Conservation (phyloP, 1,284 basidiomycete species). For the Cutaneotrichosporon spelunceum region DNA sequence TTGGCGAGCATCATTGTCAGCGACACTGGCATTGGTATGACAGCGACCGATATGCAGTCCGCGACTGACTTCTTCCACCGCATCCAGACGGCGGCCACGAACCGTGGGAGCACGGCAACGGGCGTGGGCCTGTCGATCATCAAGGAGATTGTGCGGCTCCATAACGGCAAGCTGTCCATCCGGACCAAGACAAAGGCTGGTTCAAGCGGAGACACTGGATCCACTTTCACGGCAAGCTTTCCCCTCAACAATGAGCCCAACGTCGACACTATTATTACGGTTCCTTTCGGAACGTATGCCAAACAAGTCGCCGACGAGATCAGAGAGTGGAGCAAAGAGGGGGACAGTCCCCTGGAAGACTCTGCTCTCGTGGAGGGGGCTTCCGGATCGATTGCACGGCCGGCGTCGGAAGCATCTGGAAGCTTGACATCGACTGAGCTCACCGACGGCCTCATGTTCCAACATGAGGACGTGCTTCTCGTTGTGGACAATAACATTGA, state of each 20-base stretch:
- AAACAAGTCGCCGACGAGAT: slow-evolving; percentile 8
- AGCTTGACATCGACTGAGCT: slow-evolving; percentile 11
- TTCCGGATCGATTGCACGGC: neutral
- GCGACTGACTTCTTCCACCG: slow-evolving; percentile 40
- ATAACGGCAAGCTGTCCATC: slow-evolving; percentile 50
- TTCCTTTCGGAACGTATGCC: slow-evolving; percentile 23
- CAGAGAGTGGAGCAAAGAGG: slow-evolving; percentile 6
- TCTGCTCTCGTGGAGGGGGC: neutral
- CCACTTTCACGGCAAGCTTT: slow-evolving; percentile 25
- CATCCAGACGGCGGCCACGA: slow-evolving; percentile 25
- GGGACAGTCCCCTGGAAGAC: neutral
- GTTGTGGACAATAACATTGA: slow-evolving; percentile 40
- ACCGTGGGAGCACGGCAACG: slow-evolving; percentile 16
- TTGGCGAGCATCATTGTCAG: slow-evolving; percentile 39
- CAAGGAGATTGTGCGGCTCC: slow-evolving; percentile 51
- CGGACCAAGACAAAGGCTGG: neutral
- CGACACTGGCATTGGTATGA: slow-evolving; percentile 53
- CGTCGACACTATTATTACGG: neutral
- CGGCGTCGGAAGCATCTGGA: neutral
- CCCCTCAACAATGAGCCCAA: slow-evolving; percentile 16
- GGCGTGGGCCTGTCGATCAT: slow-evolving; percentile 29
- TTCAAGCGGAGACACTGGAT: neutral
- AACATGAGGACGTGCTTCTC: slow-evolving; percentile 32
- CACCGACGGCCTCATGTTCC: slow-evolving; percentile 34
- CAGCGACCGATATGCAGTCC: slow-evolving; percentile 27